Evolutionary conservation across 257 asterid genomes (phyloP).

Genomic region (Nemophila menziesii): DNA sequence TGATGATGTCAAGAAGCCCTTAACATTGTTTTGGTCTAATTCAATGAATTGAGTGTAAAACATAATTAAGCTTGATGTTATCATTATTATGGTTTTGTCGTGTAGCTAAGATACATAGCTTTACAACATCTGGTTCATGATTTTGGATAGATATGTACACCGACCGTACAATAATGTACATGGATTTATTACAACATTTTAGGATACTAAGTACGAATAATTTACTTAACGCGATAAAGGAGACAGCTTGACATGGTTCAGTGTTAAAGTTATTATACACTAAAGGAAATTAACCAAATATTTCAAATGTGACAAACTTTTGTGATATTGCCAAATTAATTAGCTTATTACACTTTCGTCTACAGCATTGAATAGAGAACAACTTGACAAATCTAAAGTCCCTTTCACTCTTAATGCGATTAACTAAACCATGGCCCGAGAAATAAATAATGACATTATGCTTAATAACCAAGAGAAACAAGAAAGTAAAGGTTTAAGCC

Average conservation of each 20-base stretch:
- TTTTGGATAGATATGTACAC: constrained; percentile 15
- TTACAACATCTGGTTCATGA: constrained; percentile 12
- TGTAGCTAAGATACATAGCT: constrained; percentile 29
- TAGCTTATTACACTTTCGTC: too few relatives aligned
- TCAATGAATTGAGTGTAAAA: constrained; percentile 21
- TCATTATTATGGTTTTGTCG: constrained; percentile 22
- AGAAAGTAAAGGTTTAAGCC: constrained; percentile 1
- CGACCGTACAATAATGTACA: constrained; percentile 37
- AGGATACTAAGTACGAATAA: neutral
- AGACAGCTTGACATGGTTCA: neutral
- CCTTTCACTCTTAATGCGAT: neutral
- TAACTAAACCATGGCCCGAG: neutral
- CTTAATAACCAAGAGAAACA: constrained; percentile 2
- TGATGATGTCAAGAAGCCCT: too few relatives aligned
- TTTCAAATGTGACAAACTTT: neutral
- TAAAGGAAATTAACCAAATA: neutral
- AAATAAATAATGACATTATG: neutral
- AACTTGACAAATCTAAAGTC: neutral
- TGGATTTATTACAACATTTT: constrained; percentile 4
- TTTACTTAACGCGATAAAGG: neutral
- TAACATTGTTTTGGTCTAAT: constrained; percentile 2
- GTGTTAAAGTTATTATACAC: neutral
- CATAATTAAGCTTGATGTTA: neutral
- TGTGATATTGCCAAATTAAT: neutral
- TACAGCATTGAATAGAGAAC: neutral